Conservation (phyloP, 2,329 filamentous ascomycete species). For the Pyricularia pennisetigena region DNA sequence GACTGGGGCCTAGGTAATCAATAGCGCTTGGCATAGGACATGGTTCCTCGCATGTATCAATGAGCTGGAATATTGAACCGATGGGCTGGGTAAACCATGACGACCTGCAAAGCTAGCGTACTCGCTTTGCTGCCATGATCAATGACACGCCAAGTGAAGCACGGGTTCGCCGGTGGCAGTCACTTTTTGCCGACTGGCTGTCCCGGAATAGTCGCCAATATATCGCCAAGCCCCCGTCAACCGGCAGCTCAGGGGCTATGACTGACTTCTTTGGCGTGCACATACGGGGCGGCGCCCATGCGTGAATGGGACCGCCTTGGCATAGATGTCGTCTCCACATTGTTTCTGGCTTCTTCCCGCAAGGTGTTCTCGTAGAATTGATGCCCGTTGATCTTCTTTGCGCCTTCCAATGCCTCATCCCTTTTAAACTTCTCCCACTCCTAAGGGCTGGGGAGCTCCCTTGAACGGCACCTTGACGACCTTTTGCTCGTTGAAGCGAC, state of each 20-base stretch:
- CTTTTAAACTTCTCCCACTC: conserved; percentile 2
- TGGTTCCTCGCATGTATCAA: too few relatives aligned
- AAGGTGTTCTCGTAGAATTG: background rate
- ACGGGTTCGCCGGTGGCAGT: background rate
- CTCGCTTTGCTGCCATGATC: too few relatives aligned
- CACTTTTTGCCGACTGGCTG: background rate
- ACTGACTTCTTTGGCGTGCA: background rate
- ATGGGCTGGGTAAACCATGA: too few relatives aligned
- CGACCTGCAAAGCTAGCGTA: too few relatives aligned
- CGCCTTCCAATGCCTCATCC: background rate
- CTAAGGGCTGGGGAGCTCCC: background rate
- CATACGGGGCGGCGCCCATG: background rate
- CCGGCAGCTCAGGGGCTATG: background rate
- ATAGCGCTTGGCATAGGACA: too few relatives aligned
- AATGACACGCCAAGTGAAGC: too few relatives aligned
- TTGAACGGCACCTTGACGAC: conserved; percentile 14
- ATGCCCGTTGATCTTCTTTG: background rate
- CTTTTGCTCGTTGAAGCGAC: conserved; percentile 14
- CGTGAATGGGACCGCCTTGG: background rate
- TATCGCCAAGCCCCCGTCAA: background rate
- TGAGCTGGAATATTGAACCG: too few relatives aligned
- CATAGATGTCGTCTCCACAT: too few relatives aligned
- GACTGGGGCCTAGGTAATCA: too few relatives aligned
- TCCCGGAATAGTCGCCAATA: background rate
- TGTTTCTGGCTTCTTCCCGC: too few relatives aligned